Percentiles rank a stretch among this genome's conserved stretches.
These are phyloP conservation scores for Cymodocea nodosa DNA, from an alignment of 116 monocot genomes.

Conservation along the genomic window DNA sequence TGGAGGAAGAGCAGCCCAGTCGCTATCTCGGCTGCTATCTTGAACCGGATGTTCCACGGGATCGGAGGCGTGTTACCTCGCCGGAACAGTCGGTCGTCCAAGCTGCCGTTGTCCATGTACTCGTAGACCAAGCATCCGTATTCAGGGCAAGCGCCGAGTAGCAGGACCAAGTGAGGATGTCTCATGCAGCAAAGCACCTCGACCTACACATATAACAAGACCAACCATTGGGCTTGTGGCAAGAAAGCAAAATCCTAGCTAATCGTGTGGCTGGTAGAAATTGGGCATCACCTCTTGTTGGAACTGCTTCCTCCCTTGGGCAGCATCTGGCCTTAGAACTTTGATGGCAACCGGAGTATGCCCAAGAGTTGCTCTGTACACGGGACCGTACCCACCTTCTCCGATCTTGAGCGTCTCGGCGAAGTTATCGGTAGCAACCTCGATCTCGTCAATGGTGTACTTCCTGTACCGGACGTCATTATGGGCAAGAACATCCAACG, in stretches of 20 bases:
- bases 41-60: conserved; percentile 21
- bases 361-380: conserved; percentile 22
- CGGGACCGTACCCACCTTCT: conserved; percentile 33
- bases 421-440: conserved; percentile 20
- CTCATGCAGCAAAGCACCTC: conserved; percentile 24
- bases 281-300: conserved; percentile 32
- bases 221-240: too few species aligned
- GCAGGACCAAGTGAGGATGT: conserved; percentile 27
- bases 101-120: conserved; percentile 28
- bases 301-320: conserved; percentile 25
- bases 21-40: conserved; percentile 24
- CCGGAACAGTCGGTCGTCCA: conserved; percentile 22
- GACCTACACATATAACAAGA: conserved; percentile 10
- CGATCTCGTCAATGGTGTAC: conserved; percentile 28
- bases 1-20: conserved; percentile 23
- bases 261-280: not conserved
- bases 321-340: conserved; percentile 24
- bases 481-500: conserved; percentile 5
- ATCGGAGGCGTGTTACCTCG: conserved; percentile 16
- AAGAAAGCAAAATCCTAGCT: too few species aligned
- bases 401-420: conserved; percentile 19
- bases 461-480: conserved; percentile 19
- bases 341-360: conserved; percentile 33
- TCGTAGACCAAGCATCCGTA: conserved; percentile 28
- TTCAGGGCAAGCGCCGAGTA: conserved; percentile 25